These are phyloP conservation scores for Nakazawaea ishiwadae DNA, from an alignment of 805 yeast genomes.

Conservation along the genomic window DNA sequence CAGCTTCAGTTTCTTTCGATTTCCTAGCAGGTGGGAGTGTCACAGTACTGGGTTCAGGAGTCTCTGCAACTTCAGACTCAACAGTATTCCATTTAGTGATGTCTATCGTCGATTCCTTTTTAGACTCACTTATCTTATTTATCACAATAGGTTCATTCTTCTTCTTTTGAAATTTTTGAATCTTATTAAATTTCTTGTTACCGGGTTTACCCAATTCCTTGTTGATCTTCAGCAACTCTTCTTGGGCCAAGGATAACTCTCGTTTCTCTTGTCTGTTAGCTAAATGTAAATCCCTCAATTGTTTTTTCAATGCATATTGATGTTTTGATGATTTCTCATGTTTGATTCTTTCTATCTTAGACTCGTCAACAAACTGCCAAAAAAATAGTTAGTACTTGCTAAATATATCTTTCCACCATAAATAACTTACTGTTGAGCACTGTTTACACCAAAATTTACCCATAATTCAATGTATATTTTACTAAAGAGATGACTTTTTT, in stretches of 20 bases:
- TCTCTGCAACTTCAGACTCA: too few relatives aligned
- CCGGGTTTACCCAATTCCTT: slow-evolving; percentile 1
- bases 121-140: neutral
- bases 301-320: slow-evolving; percentile 8
- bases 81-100: slow-evolving; percentile 1
- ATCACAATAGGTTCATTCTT: neutral
- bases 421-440: slow-evolving; percentile 9
- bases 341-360: slow-evolving; percentile 5
- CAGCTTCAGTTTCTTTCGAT: slow-evolving; percentile 4
- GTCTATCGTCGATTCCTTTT: neutral
- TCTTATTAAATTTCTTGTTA: neutral
- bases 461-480: too few relatives aligned
- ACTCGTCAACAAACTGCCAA: slow-evolving; percentile 7
- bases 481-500: neutral
- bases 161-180: neutral
- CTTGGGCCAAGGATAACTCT: neutral
- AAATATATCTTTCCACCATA: neutral
- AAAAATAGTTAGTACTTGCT: neutral
- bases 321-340: slow-evolving; percentile 11
- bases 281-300: slow-evolving; percentile 6
- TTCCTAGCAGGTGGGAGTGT: neutral
- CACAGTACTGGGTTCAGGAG: neutral
- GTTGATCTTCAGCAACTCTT: slow-evolving; percentile 7
- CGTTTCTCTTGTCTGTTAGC: slow-evolving; percentile 1
- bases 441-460: slow-evolving; percentile 11